These are phyloP conservation scores for Castanopsis chinensis DNA, from an alignment of 306 rosid genomes.

Conservation along the genomic window DNA sequence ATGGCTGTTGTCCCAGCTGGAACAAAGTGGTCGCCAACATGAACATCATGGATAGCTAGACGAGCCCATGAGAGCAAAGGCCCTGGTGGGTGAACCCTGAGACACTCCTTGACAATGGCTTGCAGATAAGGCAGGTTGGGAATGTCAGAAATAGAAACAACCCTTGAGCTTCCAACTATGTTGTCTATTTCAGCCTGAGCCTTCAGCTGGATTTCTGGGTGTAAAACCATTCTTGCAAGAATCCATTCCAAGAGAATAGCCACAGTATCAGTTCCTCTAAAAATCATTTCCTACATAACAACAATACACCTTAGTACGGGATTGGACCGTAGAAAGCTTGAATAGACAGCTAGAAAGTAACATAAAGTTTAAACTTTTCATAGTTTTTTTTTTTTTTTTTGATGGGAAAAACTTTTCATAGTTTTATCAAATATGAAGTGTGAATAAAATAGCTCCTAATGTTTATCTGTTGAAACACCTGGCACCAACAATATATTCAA, in stretches of 20 bases:
- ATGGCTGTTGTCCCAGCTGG: slow-evolving; percentile 47
- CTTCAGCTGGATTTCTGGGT: slow-evolving; percentile 40
- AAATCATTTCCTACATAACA: slow-evolving; percentile 42
- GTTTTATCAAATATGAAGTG: too few species aligned
- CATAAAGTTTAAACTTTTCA: not conserved
- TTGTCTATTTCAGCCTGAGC: slow-evolving; percentile 32
- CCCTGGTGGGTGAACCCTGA: slow-evolving; percentile 51
- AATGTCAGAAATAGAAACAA: slow-evolving; percentile 30
- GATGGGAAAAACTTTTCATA: too few species aligned
- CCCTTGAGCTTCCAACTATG: not conserved
- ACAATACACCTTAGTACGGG: too few species aligned
- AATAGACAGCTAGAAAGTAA: too few species aligned
- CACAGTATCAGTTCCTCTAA: slow-evolving; percentile 47
- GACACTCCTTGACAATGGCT: slow-evolving; percentile 39
- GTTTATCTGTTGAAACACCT: too few species aligned
- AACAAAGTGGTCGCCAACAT: slow-evolving; percentile 17
- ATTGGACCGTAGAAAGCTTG: too few species aligned
- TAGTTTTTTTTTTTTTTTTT: too few species aligned
- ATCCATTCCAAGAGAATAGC: slow-evolving; percentile 46
- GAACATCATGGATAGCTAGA: slow-evolving; percentile 30
- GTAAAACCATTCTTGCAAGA: slow-evolving; percentile 35
- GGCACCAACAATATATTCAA: too few species aligned
- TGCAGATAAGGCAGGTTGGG: slow-evolving; percentile 36
- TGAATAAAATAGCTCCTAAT: too few species aligned
- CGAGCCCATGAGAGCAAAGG: slow-evolving; percentile 56